Percentiles rank a stretch among this genome's conserved stretches.
phyloP scores from a whole-genome alignment of 1,284 basidiomycete genomes.

The Leccinum colubrinum region DNA sequence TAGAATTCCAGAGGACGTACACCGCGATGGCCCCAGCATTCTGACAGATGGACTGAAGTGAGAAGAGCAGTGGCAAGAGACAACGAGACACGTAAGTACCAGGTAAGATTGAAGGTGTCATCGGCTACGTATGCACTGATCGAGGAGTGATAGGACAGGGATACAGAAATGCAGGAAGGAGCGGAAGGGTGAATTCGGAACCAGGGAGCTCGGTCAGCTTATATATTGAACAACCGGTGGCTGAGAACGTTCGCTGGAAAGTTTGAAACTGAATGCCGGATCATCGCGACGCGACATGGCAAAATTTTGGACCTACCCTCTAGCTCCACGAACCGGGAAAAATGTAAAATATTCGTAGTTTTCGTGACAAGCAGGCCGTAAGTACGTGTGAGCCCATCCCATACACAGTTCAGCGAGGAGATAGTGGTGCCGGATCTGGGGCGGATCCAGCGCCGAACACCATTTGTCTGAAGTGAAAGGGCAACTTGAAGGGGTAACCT shows the following conservation, averaged over 20 bases:
- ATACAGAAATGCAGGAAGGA: background rate
- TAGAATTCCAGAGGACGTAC: constrained; percentile 47
- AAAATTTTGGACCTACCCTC: background rate
- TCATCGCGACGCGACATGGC: background rate
- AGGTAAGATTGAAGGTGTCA: constrained; percentile 24
- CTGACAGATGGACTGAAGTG: constrained; percentile 32
- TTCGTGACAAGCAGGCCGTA: constrained; percentile 13
- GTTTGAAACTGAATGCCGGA: constrained; percentile 8
- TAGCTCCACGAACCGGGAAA: constrained; percentile 3
- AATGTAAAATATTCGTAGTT: constrained; percentile 7
- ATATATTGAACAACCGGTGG: constrained; percentile 28
- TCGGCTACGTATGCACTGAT: constrained; percentile 8
- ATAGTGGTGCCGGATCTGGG: background rate
- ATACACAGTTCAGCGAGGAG: background rate
- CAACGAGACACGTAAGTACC: constrained; percentile 18
- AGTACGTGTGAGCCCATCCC: constrained; percentile 5
- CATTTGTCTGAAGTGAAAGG: background rate
- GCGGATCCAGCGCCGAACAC: background rate
- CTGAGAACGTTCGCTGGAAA: constrained; percentile 20
- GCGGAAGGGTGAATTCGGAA: background rate
- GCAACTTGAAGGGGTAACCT: background rate
- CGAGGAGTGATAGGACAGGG: background rate
- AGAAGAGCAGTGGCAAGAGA: background rate
- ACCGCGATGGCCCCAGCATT: constrained; percentile 95
- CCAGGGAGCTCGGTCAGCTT: constrained; percentile 9